A percentile compares a stretch with the other conserved stretches of the same genome.
Conservation (phyloP, 202 grass and related monocot genomes). For the Schoenoplectus triqueter region DNA sequence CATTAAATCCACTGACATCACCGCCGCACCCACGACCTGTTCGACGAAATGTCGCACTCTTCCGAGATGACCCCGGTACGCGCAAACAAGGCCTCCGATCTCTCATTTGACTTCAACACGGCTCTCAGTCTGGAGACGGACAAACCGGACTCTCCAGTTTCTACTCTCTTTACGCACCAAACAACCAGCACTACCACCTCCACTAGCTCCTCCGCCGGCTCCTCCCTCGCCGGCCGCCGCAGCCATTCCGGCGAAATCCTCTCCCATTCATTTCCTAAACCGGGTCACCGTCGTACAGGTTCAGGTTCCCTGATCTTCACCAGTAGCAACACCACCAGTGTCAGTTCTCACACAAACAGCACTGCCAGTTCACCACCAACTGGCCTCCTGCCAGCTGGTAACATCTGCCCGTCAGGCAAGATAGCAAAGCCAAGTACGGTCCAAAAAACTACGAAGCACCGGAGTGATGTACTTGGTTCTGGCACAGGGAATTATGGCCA, state of each 20-base stretch:
- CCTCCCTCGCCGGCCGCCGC: slow-evolving; percentile 54
- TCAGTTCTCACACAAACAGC: slow-evolving; percentile 40
- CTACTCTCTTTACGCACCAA: slow-evolving; percentile 56
- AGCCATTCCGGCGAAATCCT: slow-evolving; percentile 87
- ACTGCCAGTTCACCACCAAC: slow-evolving; percentile 71
- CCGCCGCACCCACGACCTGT: slow-evolving; percentile 19
- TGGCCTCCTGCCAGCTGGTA: slow-evolving; percentile 67
- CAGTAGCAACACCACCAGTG: slow-evolving; percentile 39
- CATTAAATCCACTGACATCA: neutral
- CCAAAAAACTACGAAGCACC: slow-evolving; percentile 45
- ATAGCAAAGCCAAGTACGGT: slow-evolving; percentile 52
- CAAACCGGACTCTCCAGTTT: slow-evolving; percentile 94
- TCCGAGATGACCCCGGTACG: slow-evolving; percentile 40
- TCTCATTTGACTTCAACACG: slow-evolving; percentile 53
- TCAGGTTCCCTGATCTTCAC: slow-evolving; percentile 80
- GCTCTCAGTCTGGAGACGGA: slow-evolving; percentile 73
- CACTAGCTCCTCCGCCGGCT: slow-evolving; percentile 64
- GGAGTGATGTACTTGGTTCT: slow-evolving; percentile 77
- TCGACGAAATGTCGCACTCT: neutral
- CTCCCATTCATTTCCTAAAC: slow-evolving; percentile 41
- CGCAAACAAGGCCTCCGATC: slow-evolving; percentile 59
- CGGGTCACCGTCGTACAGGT: slow-evolving; percentile 80
- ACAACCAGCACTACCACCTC: slow-evolving; percentile 60
- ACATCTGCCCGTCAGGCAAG: slow-evolving; percentile 87
- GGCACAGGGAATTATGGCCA: slow-evolving; percentile 92